Evolutionary conservation across 768 basidiomycete species (phyloP).

Genomic region (Mycena crocata): DNA sequence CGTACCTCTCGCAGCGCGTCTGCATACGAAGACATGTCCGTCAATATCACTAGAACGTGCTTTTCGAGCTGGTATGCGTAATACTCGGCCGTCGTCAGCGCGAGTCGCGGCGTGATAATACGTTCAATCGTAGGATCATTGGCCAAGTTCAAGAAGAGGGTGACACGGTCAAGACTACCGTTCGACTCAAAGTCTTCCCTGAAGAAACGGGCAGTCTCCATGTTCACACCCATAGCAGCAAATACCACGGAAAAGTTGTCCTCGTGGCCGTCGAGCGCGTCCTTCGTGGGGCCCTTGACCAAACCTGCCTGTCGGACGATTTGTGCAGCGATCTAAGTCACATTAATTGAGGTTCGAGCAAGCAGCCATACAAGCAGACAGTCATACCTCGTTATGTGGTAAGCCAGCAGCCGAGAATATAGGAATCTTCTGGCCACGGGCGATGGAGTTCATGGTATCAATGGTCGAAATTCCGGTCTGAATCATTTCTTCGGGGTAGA

Average conservation of each 20-base stretch:
- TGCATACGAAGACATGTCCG: slow-evolving; percentile 99
- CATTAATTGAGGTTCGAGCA: slow-evolving; percentile 16
- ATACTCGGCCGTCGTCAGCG: slow-evolving; percentile 98
- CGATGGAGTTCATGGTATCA: slow-evolving; percentile 98
- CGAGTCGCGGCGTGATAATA: slow-evolving; percentile 98
- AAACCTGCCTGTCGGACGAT: slow-evolving; percentile 99
- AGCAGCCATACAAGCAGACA: slow-evolving; percentile 20
- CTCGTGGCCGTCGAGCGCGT: slow-evolving; percentile 98
- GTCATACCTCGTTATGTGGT: slow-evolving; percentile 94
- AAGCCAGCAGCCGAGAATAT: slow-evolving; percentile 99
- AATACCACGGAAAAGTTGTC: slow-evolving; percentile 99
- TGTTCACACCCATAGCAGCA: slow-evolving; percentile 99
- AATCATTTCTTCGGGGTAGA: slow-evolving; percentile 99
- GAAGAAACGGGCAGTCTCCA: slow-evolving; percentile 99
- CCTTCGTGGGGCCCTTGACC: slow-evolving; percentile 96
- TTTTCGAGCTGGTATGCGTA: slow-evolving; percentile 99
- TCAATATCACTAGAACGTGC: slow-evolving; percentile 98
- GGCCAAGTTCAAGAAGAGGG: slow-evolving; percentile 97
- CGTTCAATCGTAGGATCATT: slow-evolving; percentile 99
- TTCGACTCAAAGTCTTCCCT: slow-evolving; percentile 99
- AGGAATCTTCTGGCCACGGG: slow-evolving; percentile 99
- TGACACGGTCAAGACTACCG: slow-evolving; percentile 96
- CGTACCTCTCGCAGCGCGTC: slow-evolving; percentile 92
- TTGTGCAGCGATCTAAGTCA: slow-evolving; percentile 93
- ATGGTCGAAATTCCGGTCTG: slow-evolving; percentile 99